A percentile compares a stretch with the other conserved stretches of the same genome.
These are phyloP conservation scores for Heliamphora exappendiculata DNA, from an alignment of 148 eudicot species.

Conservation along the genomic window DNA sequence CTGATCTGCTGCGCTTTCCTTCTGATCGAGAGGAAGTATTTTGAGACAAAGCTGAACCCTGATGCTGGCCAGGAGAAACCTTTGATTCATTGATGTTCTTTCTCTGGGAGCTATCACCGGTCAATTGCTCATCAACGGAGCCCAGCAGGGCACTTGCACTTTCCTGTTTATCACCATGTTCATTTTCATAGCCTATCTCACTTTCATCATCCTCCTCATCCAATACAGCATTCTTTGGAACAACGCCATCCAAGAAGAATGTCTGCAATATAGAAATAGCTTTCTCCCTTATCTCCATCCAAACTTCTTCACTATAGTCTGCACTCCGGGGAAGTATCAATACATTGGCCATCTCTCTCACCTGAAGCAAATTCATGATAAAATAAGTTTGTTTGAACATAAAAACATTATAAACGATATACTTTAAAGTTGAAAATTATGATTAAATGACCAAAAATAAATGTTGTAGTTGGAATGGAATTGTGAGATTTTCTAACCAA, in stretches of 20 bases:
- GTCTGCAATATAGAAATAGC: constrained; percentile 75
- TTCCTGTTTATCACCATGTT: constrained; percentile 37
- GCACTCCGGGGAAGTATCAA: constrained; percentile 97
- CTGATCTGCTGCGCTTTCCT: constrained; percentile 81
- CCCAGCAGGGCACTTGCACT: constrained; percentile 41
- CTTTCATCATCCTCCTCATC: constrained; percentile 84
- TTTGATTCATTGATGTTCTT: constrained; percentile 31
- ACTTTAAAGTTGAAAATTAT: neutral
- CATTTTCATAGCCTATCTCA: constrained; percentile 51
- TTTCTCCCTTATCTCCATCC: constrained; percentile 97
- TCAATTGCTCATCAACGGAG: constrained; percentile 38
- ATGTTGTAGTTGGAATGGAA: too few species aligned
- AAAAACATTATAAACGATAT: neutral
- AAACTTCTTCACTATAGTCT: constrained; percentile 99
- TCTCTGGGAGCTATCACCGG: constrained; percentile 49
- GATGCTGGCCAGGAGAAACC: constrained; percentile 52
- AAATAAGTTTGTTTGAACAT: neutral
- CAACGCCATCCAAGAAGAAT: constrained; percentile 66
- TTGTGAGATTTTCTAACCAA: neutral
- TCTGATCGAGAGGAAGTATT: constrained; percentile 52
- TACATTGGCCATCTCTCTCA: constrained; percentile 99
- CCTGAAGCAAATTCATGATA: constrained; percentile 35
- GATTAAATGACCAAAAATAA: neutral
- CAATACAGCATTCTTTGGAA: constrained; percentile 67
- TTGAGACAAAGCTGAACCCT: constrained; percentile 47